Conservation (phyloP, 2,329 filamentous ascomycete species). For the Ramularia endophylla region DNA sequence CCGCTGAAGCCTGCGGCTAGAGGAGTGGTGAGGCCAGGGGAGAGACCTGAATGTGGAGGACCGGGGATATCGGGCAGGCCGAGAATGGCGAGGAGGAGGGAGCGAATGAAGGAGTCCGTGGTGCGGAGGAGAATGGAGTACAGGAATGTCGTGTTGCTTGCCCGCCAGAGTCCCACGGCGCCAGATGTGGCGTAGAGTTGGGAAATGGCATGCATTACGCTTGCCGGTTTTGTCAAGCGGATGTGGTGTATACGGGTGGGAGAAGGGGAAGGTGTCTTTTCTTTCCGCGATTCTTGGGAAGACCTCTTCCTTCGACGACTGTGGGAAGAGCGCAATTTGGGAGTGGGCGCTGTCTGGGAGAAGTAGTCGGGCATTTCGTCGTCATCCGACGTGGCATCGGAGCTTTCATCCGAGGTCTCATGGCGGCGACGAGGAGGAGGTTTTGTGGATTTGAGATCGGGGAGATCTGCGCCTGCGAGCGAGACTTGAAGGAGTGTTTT, state of each 20-base stretch:
- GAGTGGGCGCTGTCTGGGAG: constrained; percentile 57
- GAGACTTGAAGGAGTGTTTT: constrained; percentile 86
- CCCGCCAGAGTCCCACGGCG: constrained; percentile 89
- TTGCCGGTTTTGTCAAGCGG: constrained; percentile 66
- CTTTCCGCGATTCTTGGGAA: too few species aligned
- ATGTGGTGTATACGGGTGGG: constrained; percentile 35
- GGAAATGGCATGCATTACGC: constrained; percentile 77
- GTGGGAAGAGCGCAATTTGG: too few species aligned
- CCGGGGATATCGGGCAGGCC: constrained; percentile 79
- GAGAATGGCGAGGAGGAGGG: constrained; percentile 81
- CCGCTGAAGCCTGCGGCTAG: constrained; percentile 42
- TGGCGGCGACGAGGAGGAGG: too few species aligned
- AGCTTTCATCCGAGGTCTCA: too few species aligned
- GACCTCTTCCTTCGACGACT: too few species aligned
- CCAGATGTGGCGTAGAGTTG: constrained; percentile 88
- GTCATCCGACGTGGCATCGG: constrained; percentile 26
- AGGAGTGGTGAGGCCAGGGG: constrained; percentile 45
- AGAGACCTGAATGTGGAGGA: constrained; percentile 66
- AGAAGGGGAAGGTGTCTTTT: too few species aligned
- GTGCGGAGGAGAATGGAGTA: constrained; percentile 83
- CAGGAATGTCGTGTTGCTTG: constrained; percentile 85
- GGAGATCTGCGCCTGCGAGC: constrained; percentile 31
- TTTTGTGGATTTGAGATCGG: too few species aligned
- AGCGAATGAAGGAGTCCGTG: constrained; percentile 86
- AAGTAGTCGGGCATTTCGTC: constrained; percentile 73